Evolutionary conservation across 1,139 yeast species (phyloP).

Genomic region (Taphrina confusa): DNA sequence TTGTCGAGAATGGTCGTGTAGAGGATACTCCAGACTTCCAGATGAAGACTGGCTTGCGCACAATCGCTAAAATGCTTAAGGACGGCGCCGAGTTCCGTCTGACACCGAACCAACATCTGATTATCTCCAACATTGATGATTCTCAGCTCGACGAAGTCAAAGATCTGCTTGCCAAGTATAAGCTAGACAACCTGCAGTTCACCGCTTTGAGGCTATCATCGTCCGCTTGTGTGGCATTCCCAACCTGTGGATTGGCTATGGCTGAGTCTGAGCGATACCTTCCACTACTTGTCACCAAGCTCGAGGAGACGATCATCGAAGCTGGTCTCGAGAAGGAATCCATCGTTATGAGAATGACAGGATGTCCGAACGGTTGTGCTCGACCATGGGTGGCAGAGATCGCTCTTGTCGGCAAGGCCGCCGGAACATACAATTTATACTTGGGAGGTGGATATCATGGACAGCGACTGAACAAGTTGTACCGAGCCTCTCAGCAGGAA

Average conservation of each 20-base stretch:
- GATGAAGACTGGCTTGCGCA: conserved; percentile 82
- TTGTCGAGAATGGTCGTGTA: conserved; percentile 95
- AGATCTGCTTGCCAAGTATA: conserved; percentile 65
- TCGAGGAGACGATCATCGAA: conserved; percentile 84
- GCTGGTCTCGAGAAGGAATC: conserved; percentile 93
- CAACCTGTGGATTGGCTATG: conserved; percentile 98
- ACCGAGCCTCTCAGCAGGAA: conserved; percentile 84
- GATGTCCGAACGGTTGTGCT: conserved; percentile 98
- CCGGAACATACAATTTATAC: conserved; percentile 88
- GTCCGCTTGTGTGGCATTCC: conserved; percentile 97
- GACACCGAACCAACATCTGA: conserved; percentile 93
- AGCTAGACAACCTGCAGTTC: conserved; percentile 79
- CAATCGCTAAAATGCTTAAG: conserved; percentile 70
- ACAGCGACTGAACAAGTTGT: conserved; percentile 86
- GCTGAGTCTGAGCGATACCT: conserved; percentile 96
- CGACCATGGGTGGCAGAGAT: conserved; percentile 98
- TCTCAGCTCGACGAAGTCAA: conserved; percentile 66
- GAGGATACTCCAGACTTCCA: conserved; percentile 89
- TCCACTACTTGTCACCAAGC: conserved; percentile 75
- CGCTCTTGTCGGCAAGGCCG: conserved; percentile 93
- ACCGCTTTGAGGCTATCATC: conserved; percentile 85
- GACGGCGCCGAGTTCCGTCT: conserved; percentile 64
- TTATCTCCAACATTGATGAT: conserved; percentile 72
- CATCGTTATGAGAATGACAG: conserved; percentile 97
- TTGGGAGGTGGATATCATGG: conserved; percentile 97